Evolutionary conservation across 2,329 filamentous ascomycete genomes (phyloP), one percentile per base, ranked within the genome.

Genomic region (Tolypocladium paradoxum): DNA sequence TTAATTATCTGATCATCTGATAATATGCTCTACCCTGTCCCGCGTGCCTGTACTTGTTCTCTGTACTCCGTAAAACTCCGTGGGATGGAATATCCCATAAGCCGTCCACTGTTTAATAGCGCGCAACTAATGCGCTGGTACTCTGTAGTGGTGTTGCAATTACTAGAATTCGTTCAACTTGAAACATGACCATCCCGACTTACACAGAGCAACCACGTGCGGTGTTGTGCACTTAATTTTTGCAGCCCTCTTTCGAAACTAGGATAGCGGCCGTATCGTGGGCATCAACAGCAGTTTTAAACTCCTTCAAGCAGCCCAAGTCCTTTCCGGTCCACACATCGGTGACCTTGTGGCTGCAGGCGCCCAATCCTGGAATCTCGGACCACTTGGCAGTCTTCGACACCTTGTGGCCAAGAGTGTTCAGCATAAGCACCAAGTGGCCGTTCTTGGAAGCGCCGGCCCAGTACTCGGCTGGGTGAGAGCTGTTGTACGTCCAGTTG

Each of bases 401-500:
- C 27, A 59, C 60, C 3, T 58, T 63, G 2, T 59, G 52, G 0
- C 65, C 58, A 31, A 20, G 68, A 51, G 72, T 70, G 60, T 79
- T 79, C n/a, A 78, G 60, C 56, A 76, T 64, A 33, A 78, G 66
- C 18, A 77, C 69, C 38, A 77, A 66, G n/a, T 69, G 70, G 1
- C 75, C 76, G 20, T 67, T 59, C 8, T 62, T 63, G 3, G 69
- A 73, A 27, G 62, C 62, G 0, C 76, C 76, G 1, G 70, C 66
- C 74, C 74, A 79, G 62, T 71, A 78, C 62, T 77, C 72, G 2
- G 76, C 75, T 4, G 76, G 76, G 52, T 72, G 64, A 0, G 68
- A 70, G 18, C 63, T 58, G 57, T 81, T 75, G 61, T 71, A 79
- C 0, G 75, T 76, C 60, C 70, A 73, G 57, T 78, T 71, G 0